These are phyloP conservation scores for Pseudotsuga menziesii DNA, from an alignment of 75 land plant species.

Conservation along the genomic window DNA sequence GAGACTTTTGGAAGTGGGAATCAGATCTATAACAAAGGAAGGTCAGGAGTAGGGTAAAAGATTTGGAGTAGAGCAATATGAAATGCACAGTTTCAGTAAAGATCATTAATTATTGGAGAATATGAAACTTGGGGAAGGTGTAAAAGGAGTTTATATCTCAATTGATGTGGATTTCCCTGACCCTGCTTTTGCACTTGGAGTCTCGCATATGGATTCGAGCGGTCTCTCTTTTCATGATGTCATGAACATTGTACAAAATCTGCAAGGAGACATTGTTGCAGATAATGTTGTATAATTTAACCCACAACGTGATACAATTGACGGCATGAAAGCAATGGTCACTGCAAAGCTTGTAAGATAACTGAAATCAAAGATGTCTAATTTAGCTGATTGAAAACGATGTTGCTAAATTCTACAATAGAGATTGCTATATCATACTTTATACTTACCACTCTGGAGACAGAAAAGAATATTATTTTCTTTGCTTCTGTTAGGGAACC, in stretches of 20 bases:
- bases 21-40: no score
- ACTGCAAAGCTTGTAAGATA: conserved; percentile 97
- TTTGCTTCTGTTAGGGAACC: no score
- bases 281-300: conserved; percentile 97
- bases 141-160: conserved; percentile 89
- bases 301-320: conserved; percentile 96
- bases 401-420: no score
- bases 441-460: no score
- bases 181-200: conserved; percentile 99
- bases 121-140: conserved; percentile 93
- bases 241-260: conserved; percentile 83
- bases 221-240: conserved; percentile 97
- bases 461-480: no score
- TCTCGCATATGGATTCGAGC: conserved; percentile 95
- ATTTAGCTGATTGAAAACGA: no score
- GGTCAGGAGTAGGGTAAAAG: no score
- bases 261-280: conserved; percentile 81
- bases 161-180: conserved; percentile 94
- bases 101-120: no score
- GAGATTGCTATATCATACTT: no score
- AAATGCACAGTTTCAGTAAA: no score
- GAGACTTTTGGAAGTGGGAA: no score
- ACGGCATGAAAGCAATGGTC: conserved; percentile 99
- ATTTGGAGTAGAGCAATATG: no score
- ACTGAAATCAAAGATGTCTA: conserved; percentile 91